Evolutionary conservation across 345 rosid genomes (phyloP), one percentile per base, ranked within the genome.

Genomic region (Arabidopsis arenosa): DNA sequence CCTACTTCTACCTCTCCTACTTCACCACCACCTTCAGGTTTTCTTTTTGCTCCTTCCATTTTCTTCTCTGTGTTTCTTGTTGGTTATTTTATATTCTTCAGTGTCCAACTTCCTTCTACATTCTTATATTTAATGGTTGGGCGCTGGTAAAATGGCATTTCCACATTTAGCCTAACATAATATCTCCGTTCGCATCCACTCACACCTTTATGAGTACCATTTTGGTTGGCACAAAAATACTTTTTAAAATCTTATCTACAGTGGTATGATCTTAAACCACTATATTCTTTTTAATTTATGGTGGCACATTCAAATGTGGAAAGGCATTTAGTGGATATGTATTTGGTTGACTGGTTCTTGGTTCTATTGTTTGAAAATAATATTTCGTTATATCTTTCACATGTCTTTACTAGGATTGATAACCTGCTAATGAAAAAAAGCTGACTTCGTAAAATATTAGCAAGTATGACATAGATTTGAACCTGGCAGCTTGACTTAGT

Each of bases 1-100:
- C 88, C 92, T n/a, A 81, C 93, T 74, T 85, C 93, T 65, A 3
- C 68, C 59, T 67, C 92, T 72, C 87, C 11, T 48, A 48, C 93
- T 4, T 2, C 84, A 5, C 5, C 86, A 44, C 5, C 83, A 56
- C 14, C 85, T 60, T 55, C 87, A 74, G 94, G 94, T 87, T 56
- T 75, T 80, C 72, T 39, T 70, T 73, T 56, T 36, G 61, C 26
- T 12, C 49, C 33, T 45, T 73, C 28, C 39, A 51, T 12, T 57
- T 32, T 33, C 35, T 37, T 56, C 41, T 33, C 1, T 59, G 28
- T 56, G 57, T 45, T 57, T 37, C 49, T 47, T 10, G 36, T 55
- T 12, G 12, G 13, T 40, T 49, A 4, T 49, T 39, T 7, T n/a
- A 18, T 26, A 13, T 6, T 48, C 51, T 52, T 37, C 4, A 48